A percentile compares a stretch with the other conserved stretches of the same genome.
Conservation (phyloP, 2,329 filamentous ascomycete genomes). For the Aureobasidium namibiae region DNA sequence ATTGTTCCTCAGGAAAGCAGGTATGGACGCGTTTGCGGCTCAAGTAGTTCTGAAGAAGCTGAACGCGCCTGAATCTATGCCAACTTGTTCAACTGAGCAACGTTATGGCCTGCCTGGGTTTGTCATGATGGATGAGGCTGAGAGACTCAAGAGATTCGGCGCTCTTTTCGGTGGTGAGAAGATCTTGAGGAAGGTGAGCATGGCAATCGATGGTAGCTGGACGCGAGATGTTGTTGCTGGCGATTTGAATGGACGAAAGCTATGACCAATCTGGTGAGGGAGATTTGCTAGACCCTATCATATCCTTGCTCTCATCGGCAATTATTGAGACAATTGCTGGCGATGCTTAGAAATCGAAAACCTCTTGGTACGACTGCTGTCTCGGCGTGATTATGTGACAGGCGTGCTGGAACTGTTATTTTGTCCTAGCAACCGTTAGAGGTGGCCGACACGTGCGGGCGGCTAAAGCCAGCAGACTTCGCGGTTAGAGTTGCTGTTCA, state of each 20-base stretch:
- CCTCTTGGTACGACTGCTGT: neutral
- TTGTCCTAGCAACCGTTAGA: neutral
- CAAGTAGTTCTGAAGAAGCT: slow-evolving; percentile 52
- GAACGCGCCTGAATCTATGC: slow-evolving; percentile 20
- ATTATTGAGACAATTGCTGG: neutral
- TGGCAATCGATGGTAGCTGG: slow-evolving; percentile 36
- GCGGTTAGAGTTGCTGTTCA: neutral
- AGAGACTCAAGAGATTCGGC: slow-evolving; percentile 45
- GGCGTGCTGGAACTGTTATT: neutral
- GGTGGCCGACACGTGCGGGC: neutral
- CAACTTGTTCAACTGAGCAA: slow-evolving; percentile 12
- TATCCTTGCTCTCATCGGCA: neutral
- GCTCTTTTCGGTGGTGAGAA: slow-evolving; percentile 45
- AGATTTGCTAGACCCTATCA: slow-evolving; percentile 7
- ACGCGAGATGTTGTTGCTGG: neutral
- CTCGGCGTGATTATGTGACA: neutral
- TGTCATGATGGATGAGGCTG: slow-evolving; percentile 45
- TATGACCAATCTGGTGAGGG: neutral
- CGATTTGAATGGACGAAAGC: neutral
- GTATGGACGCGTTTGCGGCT: slow-evolving; percentile 64
- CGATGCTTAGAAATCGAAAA: slow-evolving; percentile 6
- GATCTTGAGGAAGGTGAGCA: slow-evolving; percentile 46
- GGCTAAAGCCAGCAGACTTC: neutral
- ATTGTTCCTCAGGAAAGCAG: slow-evolving; percentile 54
- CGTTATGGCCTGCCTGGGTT: slow-evolving; percentile 46